Evolutionary conservation across 2,329 filamentous ascomycete species (phyloP).

Genomic region (Fusarium avenaceum): DNA sequence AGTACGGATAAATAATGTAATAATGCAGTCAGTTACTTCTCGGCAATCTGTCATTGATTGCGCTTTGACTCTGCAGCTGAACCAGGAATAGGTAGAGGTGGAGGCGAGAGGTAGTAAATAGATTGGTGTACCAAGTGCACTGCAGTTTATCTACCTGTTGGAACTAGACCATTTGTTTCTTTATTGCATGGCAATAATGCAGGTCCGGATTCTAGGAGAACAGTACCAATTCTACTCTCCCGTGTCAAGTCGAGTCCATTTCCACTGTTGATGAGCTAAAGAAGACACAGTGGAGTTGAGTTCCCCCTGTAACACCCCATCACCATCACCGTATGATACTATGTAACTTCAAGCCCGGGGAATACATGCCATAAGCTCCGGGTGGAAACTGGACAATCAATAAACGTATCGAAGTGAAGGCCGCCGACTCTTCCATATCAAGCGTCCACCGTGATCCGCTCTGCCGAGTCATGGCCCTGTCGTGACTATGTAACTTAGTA

Average conservation of each 20-base stretch:
- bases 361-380: neutral
- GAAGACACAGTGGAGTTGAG: no score
- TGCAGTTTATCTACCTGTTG: no score
- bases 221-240: no score
- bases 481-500: slow-evolving; percentile 33
- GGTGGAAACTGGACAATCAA: no score
- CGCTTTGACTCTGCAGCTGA: slow-evolving; percentile 29
- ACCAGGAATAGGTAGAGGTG: neutral
- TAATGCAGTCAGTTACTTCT: slow-evolving; percentile 14
- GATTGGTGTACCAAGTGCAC: neutral
- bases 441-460: slow-evolving; percentile 22
- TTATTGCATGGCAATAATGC: no score
- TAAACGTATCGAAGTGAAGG: neutral
- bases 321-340: neutral
- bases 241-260: no score
- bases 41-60: slow-evolving; percentile 32
- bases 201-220: no score
- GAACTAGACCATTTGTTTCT: no score
- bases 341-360: neutral
- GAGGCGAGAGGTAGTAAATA: no score
- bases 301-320: no score
- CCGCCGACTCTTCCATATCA: neutral
- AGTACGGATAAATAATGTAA: slow-evolving; percentile 6
- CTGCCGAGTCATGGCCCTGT: slow-evolving; percentile 40
- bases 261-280: no score